Conservation (phyloP, 345 rosid species). For the Syzygium aromaticum region DNA sequence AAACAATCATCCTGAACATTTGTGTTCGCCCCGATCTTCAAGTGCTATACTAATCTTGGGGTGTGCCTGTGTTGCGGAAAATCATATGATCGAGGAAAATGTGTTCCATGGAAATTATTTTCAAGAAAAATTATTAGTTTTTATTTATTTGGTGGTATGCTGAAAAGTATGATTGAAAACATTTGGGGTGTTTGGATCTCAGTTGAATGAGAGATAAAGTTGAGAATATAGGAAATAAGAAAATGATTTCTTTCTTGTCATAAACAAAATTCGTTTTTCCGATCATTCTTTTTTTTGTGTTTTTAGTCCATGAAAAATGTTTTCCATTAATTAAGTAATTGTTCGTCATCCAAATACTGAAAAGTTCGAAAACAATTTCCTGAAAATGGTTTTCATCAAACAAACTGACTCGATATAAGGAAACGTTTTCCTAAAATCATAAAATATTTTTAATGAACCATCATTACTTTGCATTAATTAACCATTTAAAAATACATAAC, state of each 20-base stretch:
- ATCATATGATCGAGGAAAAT: background rate
- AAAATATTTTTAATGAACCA: background rate
- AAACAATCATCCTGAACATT: conserved; percentile 81
- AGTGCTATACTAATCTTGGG: conserved; percentile 10
- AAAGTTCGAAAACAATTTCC: background rate
- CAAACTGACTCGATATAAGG: background rate
- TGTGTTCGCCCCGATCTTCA: conserved; percentile 56
- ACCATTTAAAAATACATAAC: background rate
- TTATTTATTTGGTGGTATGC: background rate
- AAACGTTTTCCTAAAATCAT: background rate
- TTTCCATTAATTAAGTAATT: background rate
- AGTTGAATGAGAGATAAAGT: background rate
- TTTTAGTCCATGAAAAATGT: background rate
- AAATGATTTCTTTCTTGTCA: background rate
- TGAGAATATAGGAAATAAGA: background rate
- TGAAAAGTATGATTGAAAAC: background rate
- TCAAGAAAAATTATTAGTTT: background rate
- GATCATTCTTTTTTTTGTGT: background rate
- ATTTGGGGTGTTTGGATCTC: background rate
- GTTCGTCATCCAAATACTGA: background rate
- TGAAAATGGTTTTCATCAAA: background rate
- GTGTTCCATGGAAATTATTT: background rate
- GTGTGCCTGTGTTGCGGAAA: background rate
- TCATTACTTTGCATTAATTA: background rate
- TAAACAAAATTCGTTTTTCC: background rate